Evolutionary conservation across 2,329 filamentous ascomycete species (phyloP), one percentile per base, ranked within the genome.

Genomic region (Trichoderma atroviride): DNA sequence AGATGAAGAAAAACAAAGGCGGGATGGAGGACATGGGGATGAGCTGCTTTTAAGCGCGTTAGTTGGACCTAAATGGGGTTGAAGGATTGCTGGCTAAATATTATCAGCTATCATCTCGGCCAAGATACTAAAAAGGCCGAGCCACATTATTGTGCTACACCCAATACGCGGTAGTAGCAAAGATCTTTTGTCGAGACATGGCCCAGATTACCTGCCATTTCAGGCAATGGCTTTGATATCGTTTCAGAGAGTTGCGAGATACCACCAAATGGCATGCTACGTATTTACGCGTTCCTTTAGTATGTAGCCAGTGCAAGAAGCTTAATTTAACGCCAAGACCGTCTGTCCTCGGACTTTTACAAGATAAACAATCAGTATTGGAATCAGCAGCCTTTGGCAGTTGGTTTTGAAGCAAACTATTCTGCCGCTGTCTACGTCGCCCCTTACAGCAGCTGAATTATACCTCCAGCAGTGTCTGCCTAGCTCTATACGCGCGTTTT

Each of bases 71-170:
- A 27, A 55, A 40, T 10, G 35, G 61, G 50, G 6, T 11, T 13
- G 33, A 64, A 64, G 61, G 61, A 64, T 56, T 55, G 61, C 47
- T 29, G 61, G 61, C 4, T 64, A 64, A 63, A 29, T 29, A 5
- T 63, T 29, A 56, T 19, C 16, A 22, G 43, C 43, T 22, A 10
- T n/a, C 22, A n/a, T 56, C 31, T 56, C 27, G 53, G 27, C 24
- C 10, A 40, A 53, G 53, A 57, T 57, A 31, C 24, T 27, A n/a
- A 53, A 27, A 35, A 11, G 11, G 7, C 27, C 9, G 22, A 37
- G 14, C 37, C 5, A 53, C 5, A 47, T 47, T 4, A 16, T 24
- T n/a, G 35, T 55, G 55, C 62, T 65, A 57, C 62, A 33, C 62
- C 52, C 35, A 27, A 65, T 57, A 16, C 19, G 52, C n/a, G 22